These are phyloP conservation scores for Pythium monospermum DNA, from an alignment of 352 stramenopile species.

Conservation along the genomic window DNA sequence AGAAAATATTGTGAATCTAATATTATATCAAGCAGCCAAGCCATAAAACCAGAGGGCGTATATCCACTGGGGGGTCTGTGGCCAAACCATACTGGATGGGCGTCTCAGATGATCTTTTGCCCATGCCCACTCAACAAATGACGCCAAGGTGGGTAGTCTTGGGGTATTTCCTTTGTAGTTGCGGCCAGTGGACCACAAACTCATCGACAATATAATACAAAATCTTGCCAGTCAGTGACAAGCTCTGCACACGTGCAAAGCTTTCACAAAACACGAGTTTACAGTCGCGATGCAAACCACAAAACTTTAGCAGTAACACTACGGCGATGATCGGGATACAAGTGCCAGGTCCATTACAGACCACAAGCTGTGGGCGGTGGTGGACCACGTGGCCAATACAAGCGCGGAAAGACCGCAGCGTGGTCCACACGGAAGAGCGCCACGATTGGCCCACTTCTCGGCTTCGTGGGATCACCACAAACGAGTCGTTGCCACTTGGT, in stretches of 20 bases:
- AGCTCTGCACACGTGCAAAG: slow-evolving; percentile 89
- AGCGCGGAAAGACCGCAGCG: slow-evolving; percentile 67
- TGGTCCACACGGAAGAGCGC: slow-evolving; percentile 85
- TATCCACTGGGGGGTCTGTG: too few species aligned
- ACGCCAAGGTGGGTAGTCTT: slow-evolving; percentile 83
- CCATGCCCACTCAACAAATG: slow-evolving; percentile 83
- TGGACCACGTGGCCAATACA: slow-evolving; percentile 72
- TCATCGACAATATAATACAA: slow-evolving; percentile 91
- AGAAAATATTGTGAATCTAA: too few species aligned
- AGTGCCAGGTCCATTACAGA: slow-evolving; percentile 94
- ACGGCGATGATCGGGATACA: slow-evolving; percentile 90
- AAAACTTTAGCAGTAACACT: slow-evolving; percentile 80
- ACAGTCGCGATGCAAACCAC: slow-evolving; percentile 56
- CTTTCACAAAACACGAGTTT: slow-evolving; percentile 94
- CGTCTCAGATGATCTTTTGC: too few species aligned
- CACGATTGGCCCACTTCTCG: slow-evolving; percentile 94
- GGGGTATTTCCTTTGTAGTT: slow-evolving; percentile 82
- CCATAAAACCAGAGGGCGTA: too few species aligned
- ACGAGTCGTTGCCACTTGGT: slow-evolving; percentile 33
- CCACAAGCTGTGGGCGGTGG: slow-evolving; percentile 80
- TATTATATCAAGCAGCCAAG: too few species aligned
- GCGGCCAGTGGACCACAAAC: slow-evolving; percentile 94
- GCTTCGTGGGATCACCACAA: slow-evolving; percentile 86
- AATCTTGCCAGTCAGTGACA: slow-evolving; percentile 92
- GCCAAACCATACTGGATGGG: too few species aligned